phyloP scores from a whole-genome alignment of 257 asterid genomes.

The Linderniella brevidens region DNA sequence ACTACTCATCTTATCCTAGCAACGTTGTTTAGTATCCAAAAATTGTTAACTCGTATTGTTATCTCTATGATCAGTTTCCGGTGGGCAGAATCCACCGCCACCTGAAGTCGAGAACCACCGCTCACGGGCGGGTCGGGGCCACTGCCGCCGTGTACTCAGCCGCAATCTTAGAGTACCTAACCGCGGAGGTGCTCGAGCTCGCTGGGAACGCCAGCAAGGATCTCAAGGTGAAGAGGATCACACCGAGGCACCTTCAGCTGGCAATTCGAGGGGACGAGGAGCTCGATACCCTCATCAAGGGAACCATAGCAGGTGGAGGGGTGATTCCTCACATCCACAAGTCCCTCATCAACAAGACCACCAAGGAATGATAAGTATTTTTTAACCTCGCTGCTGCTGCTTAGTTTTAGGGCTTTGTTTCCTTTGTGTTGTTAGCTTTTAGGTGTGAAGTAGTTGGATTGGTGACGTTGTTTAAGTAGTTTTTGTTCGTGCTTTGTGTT shows the following conservation, averaged over 20 bases:
- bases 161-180: constrained; percentile 57
- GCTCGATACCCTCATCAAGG: constrained; percentile 70
- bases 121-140: constrained; percentile 74
- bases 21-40: neutral
- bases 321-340: constrained; percentile 82
- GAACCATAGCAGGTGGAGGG: constrained; percentile 81
- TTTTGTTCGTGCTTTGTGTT: no score
- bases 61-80: constrained; percentile 30
- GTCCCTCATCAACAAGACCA: constrained; percentile 75
- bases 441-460: no score
- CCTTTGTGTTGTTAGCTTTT: no score
- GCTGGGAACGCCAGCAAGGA: constrained; percentile 86
- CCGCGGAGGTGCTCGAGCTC: constrained; percentile 75
- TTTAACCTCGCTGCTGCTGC: no score
- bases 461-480: no score
- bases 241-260: constrained; percentile 66
- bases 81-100: constrained; percentile 79
- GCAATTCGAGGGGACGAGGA: constrained; percentile 79
- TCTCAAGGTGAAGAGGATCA: constrained; percentile 67
- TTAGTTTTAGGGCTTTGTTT: no score
- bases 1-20: neutral
- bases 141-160: constrained; percentile 79
- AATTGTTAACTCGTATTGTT: neutral
- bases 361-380: constrained; percentile 33
- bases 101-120: constrained; percentile 46